Conservation (phyloP, 1,139 yeast species). For the Neolecta irregularis region DNA sequence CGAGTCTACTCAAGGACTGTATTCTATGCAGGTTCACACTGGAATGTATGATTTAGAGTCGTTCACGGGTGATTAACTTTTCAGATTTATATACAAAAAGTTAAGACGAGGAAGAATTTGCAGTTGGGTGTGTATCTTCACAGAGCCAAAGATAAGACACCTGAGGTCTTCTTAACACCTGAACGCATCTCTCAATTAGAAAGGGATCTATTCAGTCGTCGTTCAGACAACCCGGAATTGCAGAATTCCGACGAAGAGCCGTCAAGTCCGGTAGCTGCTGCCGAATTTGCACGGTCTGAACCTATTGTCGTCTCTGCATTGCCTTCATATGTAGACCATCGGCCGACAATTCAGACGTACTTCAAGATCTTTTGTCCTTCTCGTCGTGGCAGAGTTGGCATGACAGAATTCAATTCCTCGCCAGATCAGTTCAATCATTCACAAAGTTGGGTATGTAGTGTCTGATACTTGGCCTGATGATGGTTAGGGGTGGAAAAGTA, state of each 20-base stretch:
- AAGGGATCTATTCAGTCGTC: neutral
- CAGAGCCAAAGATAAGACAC: slow-evolving; percentile 26
- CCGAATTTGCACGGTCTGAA: slow-evolving; percentile 4
- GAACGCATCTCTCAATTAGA: neutral
- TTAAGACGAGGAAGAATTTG: slow-evolving; percentile 27
- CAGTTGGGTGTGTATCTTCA: slow-evolving; percentile 42
- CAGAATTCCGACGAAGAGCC: slow-evolving; percentile 7
- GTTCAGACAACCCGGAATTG: neutral
- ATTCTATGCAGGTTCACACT: slow-evolving; percentile 44
- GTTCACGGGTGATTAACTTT: too few relatives aligned
- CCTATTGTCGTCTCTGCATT: slow-evolving; percentile 2
- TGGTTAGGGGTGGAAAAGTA: slow-evolving; percentile 44
- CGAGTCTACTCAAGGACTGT: slow-evolving; percentile 36
- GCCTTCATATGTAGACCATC: slow-evolving; percentile 26
- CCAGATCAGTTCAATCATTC: slow-evolving; percentile 37
- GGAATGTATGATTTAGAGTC: too few relatives aligned
- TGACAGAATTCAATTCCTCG: slow-evolving; percentile 36
- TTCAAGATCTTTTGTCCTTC: slow-evolving; percentile 40
- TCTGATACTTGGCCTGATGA: too few relatives aligned
- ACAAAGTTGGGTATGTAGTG: slow-evolving; percentile 46
- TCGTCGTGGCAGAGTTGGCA: slow-evolving; percentile 29
- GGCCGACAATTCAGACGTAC: slow-evolving; percentile 33
- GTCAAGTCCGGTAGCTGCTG: slow-evolving; percentile 6
- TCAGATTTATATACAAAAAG: slow-evolving; percentile 37
- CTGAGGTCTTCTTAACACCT: slow-evolving; percentile 20